A percentile compares a stretch with the other conserved stretches of the same genome.
These are phyloP conservation scores for Ulvella scutata DNA, from an alignment of 139 green algal species.

Conservation along the genomic window DNA sequence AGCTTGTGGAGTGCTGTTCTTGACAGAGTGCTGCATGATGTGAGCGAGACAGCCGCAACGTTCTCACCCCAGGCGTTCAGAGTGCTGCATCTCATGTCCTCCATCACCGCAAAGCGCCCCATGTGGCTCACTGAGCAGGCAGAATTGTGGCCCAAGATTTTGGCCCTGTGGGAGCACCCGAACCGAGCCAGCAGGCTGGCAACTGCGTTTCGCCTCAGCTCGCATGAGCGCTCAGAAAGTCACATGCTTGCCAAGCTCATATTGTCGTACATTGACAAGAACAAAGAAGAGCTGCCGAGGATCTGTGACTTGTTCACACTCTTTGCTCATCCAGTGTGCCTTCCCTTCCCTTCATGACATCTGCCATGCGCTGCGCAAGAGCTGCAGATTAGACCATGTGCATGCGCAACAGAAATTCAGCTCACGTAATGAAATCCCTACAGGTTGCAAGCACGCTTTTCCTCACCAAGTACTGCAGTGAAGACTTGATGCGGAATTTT, in stretches of 20 bases:
- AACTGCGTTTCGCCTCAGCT: slow-evolving; percentile 2
- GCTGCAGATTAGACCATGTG: too few species aligned
- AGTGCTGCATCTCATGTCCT: slow-evolving; percentile 58
- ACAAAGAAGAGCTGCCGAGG: slow-evolving; percentile 38
- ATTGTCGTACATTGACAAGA: slow-evolving; percentile 40
- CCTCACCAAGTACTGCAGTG: background rate
- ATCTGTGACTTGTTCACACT: slow-evolving; percentile 76
- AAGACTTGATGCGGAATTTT: slow-evolving; percentile 33
- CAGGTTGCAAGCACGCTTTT: too few species aligned
- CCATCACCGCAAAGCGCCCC: slow-evolving; percentile 56
- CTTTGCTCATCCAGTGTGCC: slow-evolving; percentile 15
- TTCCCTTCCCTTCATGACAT: too few species aligned
- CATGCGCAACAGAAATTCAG: too few species aligned
- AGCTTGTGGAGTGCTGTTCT: background rate
- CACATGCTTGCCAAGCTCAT: slow-evolving; percentile 71
- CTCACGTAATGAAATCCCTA: too few species aligned
- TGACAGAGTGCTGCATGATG: background rate
- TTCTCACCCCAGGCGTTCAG: slow-evolving; percentile 38
- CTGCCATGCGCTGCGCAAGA: too few species aligned
- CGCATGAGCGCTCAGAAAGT: slow-evolving; percentile 50
- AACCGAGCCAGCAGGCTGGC: background rate
- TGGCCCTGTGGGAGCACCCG: slow-evolving; percentile 35
- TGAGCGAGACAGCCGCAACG: background rate
- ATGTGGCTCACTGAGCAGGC: slow-evolving; percentile 41
- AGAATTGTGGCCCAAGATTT: slow-evolving; percentile 26